Conservation (phyloP, 352 stramenopile genomes). For the Pythium apleroticum region DNA sequence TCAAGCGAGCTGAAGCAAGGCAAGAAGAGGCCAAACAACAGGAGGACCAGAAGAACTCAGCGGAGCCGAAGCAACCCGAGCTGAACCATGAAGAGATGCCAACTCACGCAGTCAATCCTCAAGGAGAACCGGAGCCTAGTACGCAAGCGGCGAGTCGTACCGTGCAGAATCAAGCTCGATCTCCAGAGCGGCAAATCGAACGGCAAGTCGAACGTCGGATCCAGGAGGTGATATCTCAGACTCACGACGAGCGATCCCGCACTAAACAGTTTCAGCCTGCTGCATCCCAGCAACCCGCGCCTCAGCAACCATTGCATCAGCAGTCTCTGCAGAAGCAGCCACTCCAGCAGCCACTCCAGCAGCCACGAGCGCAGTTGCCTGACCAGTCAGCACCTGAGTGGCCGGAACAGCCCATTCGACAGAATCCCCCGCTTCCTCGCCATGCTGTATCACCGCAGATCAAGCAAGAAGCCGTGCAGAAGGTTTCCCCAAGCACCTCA, state of each 20-base stretch:
- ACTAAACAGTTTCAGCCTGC: background rate
- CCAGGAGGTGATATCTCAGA: background rate
- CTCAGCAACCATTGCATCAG: background rate
- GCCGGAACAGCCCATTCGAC: slow-evolving; percentile 18
- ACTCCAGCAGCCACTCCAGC: background rate
- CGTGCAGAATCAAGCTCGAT: background rate
- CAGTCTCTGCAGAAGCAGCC: background rate
- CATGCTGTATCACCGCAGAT: slow-evolving; percentile 13
- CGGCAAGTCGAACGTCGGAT: background rate
- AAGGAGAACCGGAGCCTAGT: background rate
- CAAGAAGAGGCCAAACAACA: background rate
- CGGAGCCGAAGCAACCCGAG: background rate
- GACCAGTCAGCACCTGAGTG: slow-evolving; percentile 19
- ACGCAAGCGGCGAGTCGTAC: background rate
- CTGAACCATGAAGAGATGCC: background rate
- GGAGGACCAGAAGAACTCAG: background rate
- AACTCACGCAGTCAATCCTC: background rate
- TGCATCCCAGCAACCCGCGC: background rate
- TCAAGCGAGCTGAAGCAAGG: background rate
- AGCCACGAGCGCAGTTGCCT: background rate
- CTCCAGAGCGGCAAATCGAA: background rate
- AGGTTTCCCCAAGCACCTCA: slow-evolving; percentile 2
- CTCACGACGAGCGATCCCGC: background rate
- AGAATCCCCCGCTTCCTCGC: background rate
- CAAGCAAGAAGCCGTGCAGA: slow-evolving; percentile 11